Base-by-base conservation (phyloP, 2,329 filamentous ascomycete species). In the Clarireedia homoeocarpa region DNA sequence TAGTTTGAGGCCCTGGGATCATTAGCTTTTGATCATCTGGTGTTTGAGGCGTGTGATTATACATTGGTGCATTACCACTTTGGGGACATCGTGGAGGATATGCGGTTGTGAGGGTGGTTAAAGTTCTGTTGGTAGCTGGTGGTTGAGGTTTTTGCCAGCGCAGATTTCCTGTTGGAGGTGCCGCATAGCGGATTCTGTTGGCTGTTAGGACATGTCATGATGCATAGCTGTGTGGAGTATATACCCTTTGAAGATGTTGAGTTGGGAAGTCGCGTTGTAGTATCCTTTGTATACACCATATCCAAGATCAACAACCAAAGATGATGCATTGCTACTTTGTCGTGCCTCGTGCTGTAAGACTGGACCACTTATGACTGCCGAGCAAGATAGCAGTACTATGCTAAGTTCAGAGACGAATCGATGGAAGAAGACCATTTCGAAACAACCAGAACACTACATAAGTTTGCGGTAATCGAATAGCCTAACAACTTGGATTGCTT, bases 181-280 rank as follows among this genome's bases (percentile, higher is more conserved):
- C 71, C 2, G 74, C 74, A 57, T 72, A 77, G 34, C 72, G 67
- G 49, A 77, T 71, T 23, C 39, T 51, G 34, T 15, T n/a, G 44
- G 14, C 24, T 17, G 27, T 17, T 34, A n/a, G 1, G 14, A 20
- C 2, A 5, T n/a, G 7, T 4, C 2, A n/a, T 7, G 6, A 49
- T 4, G 6, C n/a, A 24, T 20, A n/a, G 6, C 3, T 2, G 6
- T 14, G 4, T 47, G 30, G 9, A 20, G 20, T n/a, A 39, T 58
- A 48, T 68, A 75, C 75, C 76, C 74, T 64, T 72, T 74, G 68
- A 71, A 79, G 27, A 71, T 65, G 56, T 78, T 77, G 9, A 77
- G 50, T 2, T 69, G 68, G 9, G 66, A 71, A 0, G 69, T 67
- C 4, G 65, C 20, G 58, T 77, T 70, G 42, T 71, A 67, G 36